phyloP scores from a whole-genome alignment of 768 basidiomycete species.

The Tricholoma sp. region DNA sequence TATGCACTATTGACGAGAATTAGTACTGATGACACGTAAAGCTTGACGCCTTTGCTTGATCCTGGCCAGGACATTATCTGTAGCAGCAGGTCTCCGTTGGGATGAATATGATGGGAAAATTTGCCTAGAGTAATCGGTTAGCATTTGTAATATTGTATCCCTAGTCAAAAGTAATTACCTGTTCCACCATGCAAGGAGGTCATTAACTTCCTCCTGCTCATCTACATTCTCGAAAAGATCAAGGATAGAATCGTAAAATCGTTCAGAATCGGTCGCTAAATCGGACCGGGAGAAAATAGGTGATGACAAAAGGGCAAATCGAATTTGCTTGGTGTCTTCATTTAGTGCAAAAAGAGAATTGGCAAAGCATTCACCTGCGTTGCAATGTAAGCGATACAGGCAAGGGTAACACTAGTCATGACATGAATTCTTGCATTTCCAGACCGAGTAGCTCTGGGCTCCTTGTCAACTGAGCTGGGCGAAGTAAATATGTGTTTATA shows the following conservation, averaged over 20 bases:
- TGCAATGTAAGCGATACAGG: background rate
- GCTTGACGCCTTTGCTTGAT: background rate
- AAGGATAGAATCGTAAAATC: background rate
- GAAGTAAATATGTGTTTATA: conserved; percentile 2
- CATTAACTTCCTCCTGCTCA: background rate
- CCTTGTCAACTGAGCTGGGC: background rate
- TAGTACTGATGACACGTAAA: background rate
- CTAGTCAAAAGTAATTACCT: background rate
- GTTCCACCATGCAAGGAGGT: conserved; percentile 2
- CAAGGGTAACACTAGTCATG: background rate
- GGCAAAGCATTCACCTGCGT: background rate
- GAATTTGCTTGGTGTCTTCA: background rate
- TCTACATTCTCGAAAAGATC: background rate
- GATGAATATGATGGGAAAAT: background rate
- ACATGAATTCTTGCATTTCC: conserved; percentile 1
- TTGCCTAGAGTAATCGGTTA: background rate
- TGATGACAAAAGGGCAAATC: conserved; percentile 4
- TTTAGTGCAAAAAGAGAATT: background rate
- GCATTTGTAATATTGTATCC: background rate
- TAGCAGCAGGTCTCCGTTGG: background rate
- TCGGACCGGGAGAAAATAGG: background rate
- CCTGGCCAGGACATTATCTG: background rate
- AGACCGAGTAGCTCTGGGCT: background rate
- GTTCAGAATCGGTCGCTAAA: conserved; percentile 1
- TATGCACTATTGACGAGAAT: background rate